Evolutionary conservation across 2,329 filamentous ascomycete genomes (phyloP).

Genomic region (Pseudogymnoascus sp.): DNA sequence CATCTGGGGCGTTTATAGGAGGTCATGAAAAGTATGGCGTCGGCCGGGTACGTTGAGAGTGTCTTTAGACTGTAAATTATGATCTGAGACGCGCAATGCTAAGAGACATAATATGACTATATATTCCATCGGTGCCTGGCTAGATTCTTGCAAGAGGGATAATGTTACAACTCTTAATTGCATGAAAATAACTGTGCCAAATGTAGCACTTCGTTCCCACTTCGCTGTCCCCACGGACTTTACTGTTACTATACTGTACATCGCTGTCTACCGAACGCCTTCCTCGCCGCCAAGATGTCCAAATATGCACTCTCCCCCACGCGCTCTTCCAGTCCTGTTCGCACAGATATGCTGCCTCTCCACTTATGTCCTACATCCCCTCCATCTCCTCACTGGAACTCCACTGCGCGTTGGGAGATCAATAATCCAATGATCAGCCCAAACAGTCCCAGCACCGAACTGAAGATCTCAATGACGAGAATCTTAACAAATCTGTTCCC

Average conservation of each 20-base stretch:
- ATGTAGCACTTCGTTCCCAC: neutral
- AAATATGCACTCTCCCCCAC: neutral
- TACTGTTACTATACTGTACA: constrained; percentile 8
- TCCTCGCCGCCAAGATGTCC: constrained; percentile 6
- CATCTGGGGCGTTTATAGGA: constrained; percentile 3
- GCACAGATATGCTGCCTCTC: neutral
- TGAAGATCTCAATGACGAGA: constrained; percentile 98
- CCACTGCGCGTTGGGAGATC: constrained; percentile 71
- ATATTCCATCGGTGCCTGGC: neutral
- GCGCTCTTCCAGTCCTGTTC: neutral
- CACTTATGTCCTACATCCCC: neutral
- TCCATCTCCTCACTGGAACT: constrained; percentile 42
- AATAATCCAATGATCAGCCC: constrained; percentile 91
- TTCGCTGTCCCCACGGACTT: neutral
- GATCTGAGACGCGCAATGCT: constrained; percentile 5
- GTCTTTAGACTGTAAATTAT: constrained; percentile 7
- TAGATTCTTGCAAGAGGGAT: neutral
- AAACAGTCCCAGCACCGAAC: constrained; percentile 91
- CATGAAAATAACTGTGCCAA: constrained; percentile 1
- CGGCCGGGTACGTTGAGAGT: neutral
- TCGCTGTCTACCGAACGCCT: constrained; percentile 6
- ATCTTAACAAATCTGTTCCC: constrained; percentile 84
- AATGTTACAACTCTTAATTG: constrained; percentile 5
- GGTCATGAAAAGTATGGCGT: constrained; percentile 8
- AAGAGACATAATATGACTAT: constrained; percentile 7